Base-by-base conservation (phyloP, 2,329 filamentous ascomycete species). In the Hymenoscyphus fructigenus region DNA sequence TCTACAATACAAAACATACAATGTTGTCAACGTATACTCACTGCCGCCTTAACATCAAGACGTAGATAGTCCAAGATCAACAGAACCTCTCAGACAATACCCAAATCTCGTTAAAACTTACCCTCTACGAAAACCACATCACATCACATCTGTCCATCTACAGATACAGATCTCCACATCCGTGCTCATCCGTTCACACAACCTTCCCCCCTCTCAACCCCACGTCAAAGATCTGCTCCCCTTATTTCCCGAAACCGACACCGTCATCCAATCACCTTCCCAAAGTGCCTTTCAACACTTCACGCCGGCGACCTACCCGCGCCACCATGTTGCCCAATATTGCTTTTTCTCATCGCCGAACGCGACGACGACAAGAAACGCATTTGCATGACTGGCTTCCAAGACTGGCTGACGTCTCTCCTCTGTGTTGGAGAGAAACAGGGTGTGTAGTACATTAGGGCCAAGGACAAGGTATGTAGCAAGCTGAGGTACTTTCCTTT, bases 131-230 rank as follows among this genome's bases (percentile, higher is more conserved):
- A 47, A 47, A 23, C 9, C 10, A 23, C 7, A 12, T 50, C 12
- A 53, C 20, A 53, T 53, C 47, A 53, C 47, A 53, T 53, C 47
- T 12, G n/a, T 53, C 47, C 47, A 53, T 53, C 47, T 53, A 53
- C 47, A 53, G 20, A 53, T 53, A 53, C 47, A 53, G 47, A 23
- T 53, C 47, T 53, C 47, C 47, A 53, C 47, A 23, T 26, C 47
- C 20, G n/a, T 47, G 41, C n/a, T 20, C 41, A 47, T 47, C n/a
- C 47, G 47, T 23, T 53, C 47, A 53, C n/a, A 14, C 20, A 53
- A 5, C 7, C 47, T 10, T 50, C 44, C 44, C 44, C 26, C 44
- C 44, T 23, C 44, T 10, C 6, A 26, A 23, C 47, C 47, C 47
- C 47, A 53, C n/a, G 47, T 53, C 47, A 26, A 53, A 26, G 47